Percentiles rank a stretch among this genome's conserved stretches.
Evolutionary conservation across 2,329 filamentous ascomycete species (phyloP).

Genomic region (Cordyceps cateniannulata): DNA sequence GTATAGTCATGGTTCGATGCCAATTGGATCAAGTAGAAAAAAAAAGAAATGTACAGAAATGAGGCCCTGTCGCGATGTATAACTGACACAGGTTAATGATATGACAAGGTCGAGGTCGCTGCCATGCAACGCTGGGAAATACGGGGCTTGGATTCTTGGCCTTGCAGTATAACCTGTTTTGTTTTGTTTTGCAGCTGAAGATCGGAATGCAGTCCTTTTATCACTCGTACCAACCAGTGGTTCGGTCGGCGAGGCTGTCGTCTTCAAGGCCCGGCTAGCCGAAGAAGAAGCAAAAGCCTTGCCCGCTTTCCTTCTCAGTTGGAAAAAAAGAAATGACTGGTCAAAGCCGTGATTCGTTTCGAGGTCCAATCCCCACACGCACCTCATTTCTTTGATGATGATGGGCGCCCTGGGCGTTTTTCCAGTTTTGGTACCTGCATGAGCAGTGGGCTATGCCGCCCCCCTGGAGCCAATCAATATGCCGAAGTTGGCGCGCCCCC

Average conservation of each 20-base stretch:
- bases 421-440: slow-evolving; percentile 10
- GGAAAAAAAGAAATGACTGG: not conserved
- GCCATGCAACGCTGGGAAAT: too few relatives aligned
- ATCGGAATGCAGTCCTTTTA: not conserved
- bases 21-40: not conserved
- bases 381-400: slow-evolving; percentile 13
- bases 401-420: not conserved
- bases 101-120: too few relatives aligned
- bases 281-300: not conserved
- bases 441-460: not conserved
- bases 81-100: not conserved
- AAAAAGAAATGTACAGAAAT: not conserved
- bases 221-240: not conserved
- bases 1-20: not conserved
- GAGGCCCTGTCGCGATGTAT: not conserved
- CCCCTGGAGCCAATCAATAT: slow-evolving; percentile 2
- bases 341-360: not conserved
- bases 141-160: too few relatives aligned
- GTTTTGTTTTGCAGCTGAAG: not conserved
- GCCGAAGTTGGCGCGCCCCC: not conserved
- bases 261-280: not conserved
- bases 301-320: not conserved
- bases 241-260: not conserved
- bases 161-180: too few relatives aligned
- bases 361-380: not conserved